Evolutionary conservation across 176 grass and related monocot species (phyloP).

Genomic region (Oryza nivara): DNA sequence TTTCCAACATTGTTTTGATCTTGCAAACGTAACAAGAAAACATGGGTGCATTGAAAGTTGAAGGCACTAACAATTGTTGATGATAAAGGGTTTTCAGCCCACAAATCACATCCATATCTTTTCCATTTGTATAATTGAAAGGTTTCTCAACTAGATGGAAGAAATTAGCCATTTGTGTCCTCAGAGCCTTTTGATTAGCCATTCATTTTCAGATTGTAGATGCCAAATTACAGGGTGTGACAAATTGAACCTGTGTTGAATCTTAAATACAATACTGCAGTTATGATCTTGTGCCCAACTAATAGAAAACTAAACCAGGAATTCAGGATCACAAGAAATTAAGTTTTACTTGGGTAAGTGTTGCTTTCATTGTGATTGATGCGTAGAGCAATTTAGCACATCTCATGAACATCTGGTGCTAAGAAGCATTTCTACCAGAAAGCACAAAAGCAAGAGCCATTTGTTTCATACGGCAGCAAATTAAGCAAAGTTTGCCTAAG

Average conservation of each 20-base stretch:
- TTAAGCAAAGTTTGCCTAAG: constrained; percentile 37
- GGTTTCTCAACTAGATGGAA: constrained; percentile 32
- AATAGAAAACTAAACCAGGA: background rate
- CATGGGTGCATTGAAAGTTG: constrained; percentile 39
- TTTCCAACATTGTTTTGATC: constrained; percentile 35
- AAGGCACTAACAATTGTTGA: constrained; percentile 49
- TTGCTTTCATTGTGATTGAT: background rate
- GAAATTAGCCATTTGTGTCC: constrained; percentile 24
- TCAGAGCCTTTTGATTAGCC: background rate
- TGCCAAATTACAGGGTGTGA: background rate
- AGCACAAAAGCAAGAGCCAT: background rate
- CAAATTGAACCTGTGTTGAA: background rate
- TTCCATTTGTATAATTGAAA: constrained; percentile 46
- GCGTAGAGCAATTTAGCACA: background rate
- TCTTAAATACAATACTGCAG: background rate
- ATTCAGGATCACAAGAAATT: background rate
- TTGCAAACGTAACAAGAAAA: constrained; percentile 36
- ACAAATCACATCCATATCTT: constrained; percentile 34
- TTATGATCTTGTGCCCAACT: constrained; percentile 1
- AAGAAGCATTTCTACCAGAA: constrained; percentile 22
- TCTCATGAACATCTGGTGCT: background rate
- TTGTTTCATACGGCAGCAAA: constrained; percentile 31
- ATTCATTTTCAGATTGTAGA: constrained; percentile 2
- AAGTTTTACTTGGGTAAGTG: background rate
- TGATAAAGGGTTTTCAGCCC: constrained; percentile 36